A percentile compares a stretch with the other conserved stretches of the same genome.
phyloP scores from a whole-genome alignment of 2,329 filamentous ascomycete genomes.

The Fusarium tanahbumbuense region DNA sequence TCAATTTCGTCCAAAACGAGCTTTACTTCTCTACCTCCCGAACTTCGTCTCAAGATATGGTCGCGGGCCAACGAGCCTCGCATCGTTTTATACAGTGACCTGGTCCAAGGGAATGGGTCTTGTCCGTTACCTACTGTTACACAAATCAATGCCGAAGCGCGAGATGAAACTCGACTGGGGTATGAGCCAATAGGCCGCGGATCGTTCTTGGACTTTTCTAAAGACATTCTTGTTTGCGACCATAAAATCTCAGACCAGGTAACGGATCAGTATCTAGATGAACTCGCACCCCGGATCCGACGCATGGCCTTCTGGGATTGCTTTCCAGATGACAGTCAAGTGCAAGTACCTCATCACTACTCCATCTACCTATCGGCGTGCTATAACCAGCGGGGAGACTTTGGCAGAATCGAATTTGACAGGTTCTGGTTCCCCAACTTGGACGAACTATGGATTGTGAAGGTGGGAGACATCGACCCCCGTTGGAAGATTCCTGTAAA shows the following conservation, averaged over 20 bases:
- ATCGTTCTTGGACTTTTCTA: slow-evolving; percentile 53
- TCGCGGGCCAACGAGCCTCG: slow-evolving; percentile 52
- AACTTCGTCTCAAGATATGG: slow-evolving; percentile 55
- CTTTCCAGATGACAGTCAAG: slow-evolving; percentile 53
- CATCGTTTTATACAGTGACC: slow-evolving; percentile 52
- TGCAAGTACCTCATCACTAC: slow-evolving; percentile 51
- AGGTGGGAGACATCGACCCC: slow-evolving; percentile 53
- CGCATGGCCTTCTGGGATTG: slow-evolving; percentile 56
- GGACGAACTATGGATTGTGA: slow-evolving; percentile 55
- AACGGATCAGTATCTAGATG: slow-evolving; percentile 49
- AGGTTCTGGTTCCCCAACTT: slow-evolving; percentile 55
- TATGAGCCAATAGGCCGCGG: slow-evolving; percentile 52
- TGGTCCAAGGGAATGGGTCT: slow-evolving; percentile 47
- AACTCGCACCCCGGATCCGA: slow-evolving; percentile 50
- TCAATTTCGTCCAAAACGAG: slow-evolving; percentile 30
- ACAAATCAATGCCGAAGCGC: slow-evolving; percentile 53
- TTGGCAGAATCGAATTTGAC: slow-evolving; percentile 52
- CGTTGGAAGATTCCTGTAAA: slow-evolving; percentile 53
- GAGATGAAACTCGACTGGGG: slow-evolving; percentile 50
- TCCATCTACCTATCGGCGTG: slow-evolving; percentile 51
- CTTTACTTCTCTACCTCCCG: slow-evolving; percentile 50
- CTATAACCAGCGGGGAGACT: slow-evolving; percentile 47
- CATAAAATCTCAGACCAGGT: slow-evolving; percentile 51
- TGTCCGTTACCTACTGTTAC: slow-evolving; percentile 53
- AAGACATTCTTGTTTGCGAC: slow-evolving; percentile 55